Evolutionary conservation across 176 grass and related monocot species (phyloP).

Genomic region (Oryza meyeriana): DNA sequence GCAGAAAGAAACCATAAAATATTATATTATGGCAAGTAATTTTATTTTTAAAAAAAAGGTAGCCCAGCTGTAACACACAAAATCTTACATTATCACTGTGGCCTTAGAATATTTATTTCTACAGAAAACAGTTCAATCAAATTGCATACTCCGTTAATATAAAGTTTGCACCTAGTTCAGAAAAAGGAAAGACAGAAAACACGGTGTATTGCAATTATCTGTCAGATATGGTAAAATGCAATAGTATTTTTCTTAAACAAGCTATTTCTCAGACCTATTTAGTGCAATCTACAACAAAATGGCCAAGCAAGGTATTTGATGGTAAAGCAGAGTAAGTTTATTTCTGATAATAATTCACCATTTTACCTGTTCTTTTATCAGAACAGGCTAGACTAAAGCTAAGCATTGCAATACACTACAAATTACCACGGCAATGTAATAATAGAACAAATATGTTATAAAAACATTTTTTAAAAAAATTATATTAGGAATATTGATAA

Average conservation of each 20-base stretch:
- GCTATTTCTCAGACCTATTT: background rate
- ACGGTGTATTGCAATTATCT: background rate
- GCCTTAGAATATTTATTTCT: background rate
- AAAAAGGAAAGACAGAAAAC: background rate
- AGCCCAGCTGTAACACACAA: conserved; percentile 10
- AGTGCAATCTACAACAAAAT: background rate
- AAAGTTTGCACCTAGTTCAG: conserved; percentile 2
- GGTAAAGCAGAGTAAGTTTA: background rate
- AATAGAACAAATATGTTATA: background rate
- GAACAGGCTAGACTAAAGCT: background rate
- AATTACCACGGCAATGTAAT: background rate
- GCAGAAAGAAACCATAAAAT: conserved; percentile 26
- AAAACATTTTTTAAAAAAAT: background rate
- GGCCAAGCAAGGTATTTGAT: background rate
- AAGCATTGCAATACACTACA: background rate
- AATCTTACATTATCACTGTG: background rate
- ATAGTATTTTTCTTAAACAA: background rate
- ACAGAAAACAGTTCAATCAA: background rate
- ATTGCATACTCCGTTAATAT: background rate
- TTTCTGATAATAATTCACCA: background rate
- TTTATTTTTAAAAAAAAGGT: background rate
- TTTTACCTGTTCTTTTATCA: background rate
- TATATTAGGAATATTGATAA: background rate
- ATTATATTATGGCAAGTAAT: background rate
- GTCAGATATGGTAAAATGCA: background rate